A percentile compares a stretch with the other conserved stretches of the same genome.
phyloP scores from a whole-genome alignment of 2,329 filamentous ascomycete genomes.

The Phyllosticta ampelicida region DNA sequence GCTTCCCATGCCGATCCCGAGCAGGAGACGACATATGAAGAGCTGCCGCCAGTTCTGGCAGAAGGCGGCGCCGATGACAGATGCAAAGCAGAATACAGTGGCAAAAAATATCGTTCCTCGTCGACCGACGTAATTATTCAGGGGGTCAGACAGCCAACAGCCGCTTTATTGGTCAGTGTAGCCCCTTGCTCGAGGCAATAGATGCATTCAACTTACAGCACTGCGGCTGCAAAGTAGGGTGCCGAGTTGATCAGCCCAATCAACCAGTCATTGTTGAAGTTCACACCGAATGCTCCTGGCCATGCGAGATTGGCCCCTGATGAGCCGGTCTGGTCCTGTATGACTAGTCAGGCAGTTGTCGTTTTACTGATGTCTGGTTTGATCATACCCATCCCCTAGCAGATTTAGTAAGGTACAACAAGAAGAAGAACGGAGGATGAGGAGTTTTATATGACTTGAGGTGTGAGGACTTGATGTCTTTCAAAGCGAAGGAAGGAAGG shows the following conservation, averaged over 20 bases:
- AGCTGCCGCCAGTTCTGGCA: slow-evolving; percentile 62
- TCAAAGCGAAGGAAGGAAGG: not conserved
- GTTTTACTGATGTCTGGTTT: not conserved
- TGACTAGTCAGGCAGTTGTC: not conserved
- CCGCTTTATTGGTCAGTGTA: slow-evolving; percentile 26
- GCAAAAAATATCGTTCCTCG: slow-evolving; percentile 67
- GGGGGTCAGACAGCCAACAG: slow-evolving; percentile 63
- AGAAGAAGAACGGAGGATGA: not conserved
- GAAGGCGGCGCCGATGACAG: slow-evolving; percentile 45
- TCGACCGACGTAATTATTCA: slow-evolving; percentile 60
- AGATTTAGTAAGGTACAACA: not conserved
- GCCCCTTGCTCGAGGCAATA: no score
- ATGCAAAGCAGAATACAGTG: slow-evolving; percentile 51
- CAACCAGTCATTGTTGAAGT: slow-evolving; percentile 38
- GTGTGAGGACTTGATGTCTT: not conserved
- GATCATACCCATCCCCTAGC: not conserved
- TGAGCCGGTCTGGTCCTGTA: slow-evolving; percentile 47
- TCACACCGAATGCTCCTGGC: slow-evolving; percentile 43
- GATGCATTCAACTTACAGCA: slow-evolving; percentile 29
- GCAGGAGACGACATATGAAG: slow-evolving; percentile 57
- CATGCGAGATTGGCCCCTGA: slow-evolving; percentile 50
- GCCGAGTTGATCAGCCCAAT: slow-evolving; percentile 51
- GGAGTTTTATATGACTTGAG: no score
- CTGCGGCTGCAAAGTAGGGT: slow-evolving; percentile 55
- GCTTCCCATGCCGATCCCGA: slow-evolving; percentile 70